A percentile compares a stretch with the other conserved stretches of the same genome.
Evolutionary conservation across 2,329 filamentous ascomycete species (phyloP).

Genomic region (Paracoccidioides brasiliensis): DNA sequence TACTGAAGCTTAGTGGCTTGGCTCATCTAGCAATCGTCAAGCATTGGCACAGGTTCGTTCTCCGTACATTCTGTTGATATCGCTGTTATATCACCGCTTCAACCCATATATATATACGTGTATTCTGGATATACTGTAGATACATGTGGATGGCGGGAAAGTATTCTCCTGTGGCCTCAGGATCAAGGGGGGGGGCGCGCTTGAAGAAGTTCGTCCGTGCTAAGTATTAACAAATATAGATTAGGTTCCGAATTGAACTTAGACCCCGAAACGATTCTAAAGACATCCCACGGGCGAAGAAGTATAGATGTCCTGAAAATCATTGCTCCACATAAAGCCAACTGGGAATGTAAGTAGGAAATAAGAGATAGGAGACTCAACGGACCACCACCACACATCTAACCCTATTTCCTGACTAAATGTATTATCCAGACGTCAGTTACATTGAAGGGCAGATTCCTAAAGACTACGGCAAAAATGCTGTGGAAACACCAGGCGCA

Average conservation of each 20-base stretch:
- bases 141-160: not conserved
- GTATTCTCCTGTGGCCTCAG: not conserved
- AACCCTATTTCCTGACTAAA: conserved; percentile 4
- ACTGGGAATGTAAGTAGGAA: conserved; percentile 67
- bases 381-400: not conserved
- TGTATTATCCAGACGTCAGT: conserved; percentile 50
- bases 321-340: conserved; percentile 72
- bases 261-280: conserved; percentile 68
- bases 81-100: not conserved
- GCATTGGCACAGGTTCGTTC: conserved; percentile 46
- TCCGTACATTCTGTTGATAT: not conserved
- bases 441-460: conserved; percentile 68
- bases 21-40: conserved; percentile 45
- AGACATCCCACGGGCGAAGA: conserved; percentile 80
- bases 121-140: not conserved
- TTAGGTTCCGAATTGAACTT: conserved; percentile 68
- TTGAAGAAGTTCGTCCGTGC: not conserved
- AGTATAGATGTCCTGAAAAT: conserved; percentile 75
- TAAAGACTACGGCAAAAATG: conserved; percentile 60
- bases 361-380: conserved; percentile 1
- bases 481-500: conserved; percentile 74
- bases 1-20: not conserved
- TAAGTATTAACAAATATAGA: conserved; percentile 15
- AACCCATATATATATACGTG: not conserved
- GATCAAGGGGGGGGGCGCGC: too few relatives aligned